These are phyloP conservation scores for Globisporangium abappressorium DNA, from an alignment of 352 stramenopile species.

Conservation along the genomic window DNA sequence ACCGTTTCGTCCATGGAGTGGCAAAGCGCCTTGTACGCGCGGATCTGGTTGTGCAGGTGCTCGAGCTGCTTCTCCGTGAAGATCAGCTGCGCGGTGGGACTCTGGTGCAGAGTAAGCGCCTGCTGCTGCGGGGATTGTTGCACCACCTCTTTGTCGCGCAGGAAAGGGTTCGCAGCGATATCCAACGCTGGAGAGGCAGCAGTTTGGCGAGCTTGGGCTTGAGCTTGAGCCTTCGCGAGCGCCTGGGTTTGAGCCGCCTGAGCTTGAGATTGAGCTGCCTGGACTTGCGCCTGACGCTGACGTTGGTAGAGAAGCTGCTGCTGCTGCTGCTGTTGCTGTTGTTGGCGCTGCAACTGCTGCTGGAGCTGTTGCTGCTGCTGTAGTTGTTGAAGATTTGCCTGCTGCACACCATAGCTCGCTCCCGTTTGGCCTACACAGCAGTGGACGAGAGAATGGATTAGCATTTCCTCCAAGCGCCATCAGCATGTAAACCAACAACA, in stretches of 20 bases:
- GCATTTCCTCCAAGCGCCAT: neutral
- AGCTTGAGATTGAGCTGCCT: constrained; percentile 21
- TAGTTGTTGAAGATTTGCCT: neutral
- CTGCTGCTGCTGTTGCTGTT: constrained; percentile 27
- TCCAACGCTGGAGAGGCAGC: constrained; percentile 28
- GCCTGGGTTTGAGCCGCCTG: constrained; percentile 21
- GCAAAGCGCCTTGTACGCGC: constrained; percentile 77
- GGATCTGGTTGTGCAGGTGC: constrained; percentile 84
- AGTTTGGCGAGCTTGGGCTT: constrained; percentile 17
- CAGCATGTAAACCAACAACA: neutral
- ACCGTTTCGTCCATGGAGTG: constrained; percentile 79
- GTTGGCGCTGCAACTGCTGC: constrained; percentile 19
- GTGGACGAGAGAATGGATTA: neutral
- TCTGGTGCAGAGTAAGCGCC: constrained; percentile 32
- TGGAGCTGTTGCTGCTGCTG: constrained; percentile 18
- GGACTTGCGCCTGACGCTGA: constrained; percentile 26
- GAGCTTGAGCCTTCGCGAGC: constrained; percentile 17
- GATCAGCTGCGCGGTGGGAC: constrained; percentile 38
- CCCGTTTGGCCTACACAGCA: constrained; percentile 5
- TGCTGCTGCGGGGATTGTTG: constrained; percentile 31
- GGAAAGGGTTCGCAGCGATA: constrained; percentile 54
- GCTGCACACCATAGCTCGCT: neutral
- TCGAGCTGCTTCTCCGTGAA: constrained; percentile 87
- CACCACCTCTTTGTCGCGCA: constrained; percentile 54
- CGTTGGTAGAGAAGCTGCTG: constrained; percentile 31